Conservation (phyloP, 257 asterid species). For the Lantana camara region DNA sequence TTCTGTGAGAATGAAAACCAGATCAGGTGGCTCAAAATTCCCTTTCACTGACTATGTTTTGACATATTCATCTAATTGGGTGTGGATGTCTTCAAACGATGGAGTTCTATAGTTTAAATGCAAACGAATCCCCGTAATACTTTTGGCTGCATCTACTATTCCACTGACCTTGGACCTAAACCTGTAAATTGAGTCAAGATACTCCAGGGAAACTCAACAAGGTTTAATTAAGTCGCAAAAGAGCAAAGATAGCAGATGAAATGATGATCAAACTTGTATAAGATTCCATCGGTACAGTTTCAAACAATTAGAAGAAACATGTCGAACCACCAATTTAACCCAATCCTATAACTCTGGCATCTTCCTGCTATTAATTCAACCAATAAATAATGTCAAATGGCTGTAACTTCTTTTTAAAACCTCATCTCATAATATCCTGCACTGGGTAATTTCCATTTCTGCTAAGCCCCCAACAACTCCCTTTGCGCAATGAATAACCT, state of each 20-base stretch:
- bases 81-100: neutral
- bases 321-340: neutral
- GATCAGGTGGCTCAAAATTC: neutral
- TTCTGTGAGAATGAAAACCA: neutral
- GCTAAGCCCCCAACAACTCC: neutral
- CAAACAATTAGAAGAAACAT: neutral
- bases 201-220: neutral
- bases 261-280: conserved; percentile 9
- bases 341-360: neutral
- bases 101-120: neutral
- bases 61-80: neutral
- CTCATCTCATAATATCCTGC: neutral
- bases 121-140: neutral
- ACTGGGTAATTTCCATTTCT: neutral
- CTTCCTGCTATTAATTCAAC: neutral
- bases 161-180: neutral
- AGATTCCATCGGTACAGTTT: neutral
- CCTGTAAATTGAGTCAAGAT: neutral
- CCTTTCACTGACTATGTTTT: neutral
- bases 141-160: neutral
- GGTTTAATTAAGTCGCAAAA: neutral
- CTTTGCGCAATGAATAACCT: neutral
- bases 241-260: conserved; percentile 3
- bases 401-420: neutral
- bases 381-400: neutral